Percentiles rank a stretch among this genome's conserved stretches.
phyloP scores from a whole-genome alignment of 768 basidiomycete species.

The Collybia nuda region DNA sequence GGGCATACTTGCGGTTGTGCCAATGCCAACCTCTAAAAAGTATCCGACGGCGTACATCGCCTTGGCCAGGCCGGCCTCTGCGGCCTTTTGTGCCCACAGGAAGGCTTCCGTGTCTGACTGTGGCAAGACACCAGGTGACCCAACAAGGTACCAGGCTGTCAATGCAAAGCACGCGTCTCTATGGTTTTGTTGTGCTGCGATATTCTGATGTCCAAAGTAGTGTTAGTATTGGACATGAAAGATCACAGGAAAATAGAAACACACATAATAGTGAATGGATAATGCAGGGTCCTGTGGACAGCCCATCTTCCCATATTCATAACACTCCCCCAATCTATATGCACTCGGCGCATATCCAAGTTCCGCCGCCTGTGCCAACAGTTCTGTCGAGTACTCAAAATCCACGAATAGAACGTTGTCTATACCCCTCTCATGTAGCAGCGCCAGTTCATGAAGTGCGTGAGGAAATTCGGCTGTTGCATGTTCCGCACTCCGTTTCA shows the following conservation, averaged over 20 bases:
- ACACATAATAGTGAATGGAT: conserved; percentile 97
- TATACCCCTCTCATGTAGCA: conserved; percentile 95
- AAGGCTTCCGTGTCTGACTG: conserved; percentile 99
- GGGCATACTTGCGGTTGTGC: conserved; percentile 61
- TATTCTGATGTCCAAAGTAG: conserved; percentile 62
- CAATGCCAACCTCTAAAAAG: conserved; percentile 94
- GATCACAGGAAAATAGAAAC: conserved; percentile 28
- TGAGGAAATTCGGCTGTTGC: conserved; percentile 96
- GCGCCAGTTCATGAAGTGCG: conserved; percentile 90
- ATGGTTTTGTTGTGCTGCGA: conserved; percentile 96
- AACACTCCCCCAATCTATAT: conserved; percentile 94
- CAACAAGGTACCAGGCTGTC: conserved; percentile 99
- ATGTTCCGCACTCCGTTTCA: conserved; percentile 94
- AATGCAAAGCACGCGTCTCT: conserved; percentile 97
- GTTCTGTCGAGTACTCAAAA: conserved; percentile 90
- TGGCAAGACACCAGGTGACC: conserved; percentile 94
- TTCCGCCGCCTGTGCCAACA: conserved; percentile 93
- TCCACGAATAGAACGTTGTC: conserved; percentile 98
- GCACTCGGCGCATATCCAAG: conserved; percentile 96
- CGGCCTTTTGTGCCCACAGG: conserved; percentile 95
- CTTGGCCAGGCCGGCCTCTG: conserved; percentile 87
- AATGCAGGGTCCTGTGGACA: conserved; percentile 97
- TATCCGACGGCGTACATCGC: conserved; percentile 99
- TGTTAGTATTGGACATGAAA: conserved; percentile 8
- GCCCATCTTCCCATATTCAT: conserved; percentile 98